These are phyloP conservation scores for Irpex lacteus DNA, from an alignment of 1,284 basidiomycete species.

Conservation along the genomic window DNA sequence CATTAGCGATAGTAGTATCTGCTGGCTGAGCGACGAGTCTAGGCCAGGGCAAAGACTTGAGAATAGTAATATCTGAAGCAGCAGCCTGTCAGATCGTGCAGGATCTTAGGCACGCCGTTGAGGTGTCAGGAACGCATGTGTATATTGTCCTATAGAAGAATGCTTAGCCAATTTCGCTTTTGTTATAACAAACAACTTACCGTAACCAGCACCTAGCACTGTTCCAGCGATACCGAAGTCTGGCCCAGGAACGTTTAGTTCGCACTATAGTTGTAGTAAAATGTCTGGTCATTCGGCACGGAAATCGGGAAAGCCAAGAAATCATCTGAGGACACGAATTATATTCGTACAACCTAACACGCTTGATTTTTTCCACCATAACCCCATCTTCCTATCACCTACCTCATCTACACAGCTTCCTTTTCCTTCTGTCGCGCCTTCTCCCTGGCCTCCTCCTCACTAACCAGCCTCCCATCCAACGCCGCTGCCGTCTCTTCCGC, in stretches of 20 bases:
- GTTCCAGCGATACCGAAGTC: background rate
- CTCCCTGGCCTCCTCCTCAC: conserved; percentile 53
- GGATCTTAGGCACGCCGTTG: too few relatives aligned
- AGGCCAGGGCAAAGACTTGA: too few relatives aligned
- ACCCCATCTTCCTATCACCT: background rate
- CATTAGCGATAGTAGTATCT: too few relatives aligned
- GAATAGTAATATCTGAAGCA: too few relatives aligned
- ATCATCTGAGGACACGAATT: background rate
- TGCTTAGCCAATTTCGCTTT: too few relatives aligned
- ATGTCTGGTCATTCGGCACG: too few relatives aligned
- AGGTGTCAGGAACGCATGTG: too few relatives aligned
- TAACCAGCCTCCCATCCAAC: conserved; percentile 55
- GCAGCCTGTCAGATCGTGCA: too few relatives aligned
- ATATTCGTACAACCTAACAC: background rate
- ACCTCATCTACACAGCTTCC: conserved; percentile 14
- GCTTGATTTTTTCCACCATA: background rate
- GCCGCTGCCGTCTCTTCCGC: conserved; percentile 67
- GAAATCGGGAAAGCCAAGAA: too few relatives aligned
- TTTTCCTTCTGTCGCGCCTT: conserved; percentile 28
- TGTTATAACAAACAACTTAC: background rate
- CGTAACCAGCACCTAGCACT: background rate
- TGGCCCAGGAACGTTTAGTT: background rate
- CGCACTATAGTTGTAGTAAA: too few relatives aligned
- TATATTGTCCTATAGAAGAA: too few relatives aligned
- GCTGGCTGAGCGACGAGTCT: too few relatives aligned